Evolutionary conservation across 345 rosid genomes (phyloP).

Genomic region (Brassica cretica): DNA sequence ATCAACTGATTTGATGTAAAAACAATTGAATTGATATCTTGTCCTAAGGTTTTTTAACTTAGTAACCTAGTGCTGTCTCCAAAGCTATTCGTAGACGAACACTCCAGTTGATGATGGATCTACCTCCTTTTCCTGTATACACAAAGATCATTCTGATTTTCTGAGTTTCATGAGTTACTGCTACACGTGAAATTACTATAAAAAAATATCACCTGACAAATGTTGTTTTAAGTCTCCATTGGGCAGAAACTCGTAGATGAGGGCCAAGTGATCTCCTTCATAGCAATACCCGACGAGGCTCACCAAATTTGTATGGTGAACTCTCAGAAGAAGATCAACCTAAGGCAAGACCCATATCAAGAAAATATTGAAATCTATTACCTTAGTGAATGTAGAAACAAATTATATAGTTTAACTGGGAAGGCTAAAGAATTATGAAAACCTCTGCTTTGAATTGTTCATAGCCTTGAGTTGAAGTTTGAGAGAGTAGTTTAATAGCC

Average conservation of each 20-base stretch:
- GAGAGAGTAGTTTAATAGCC: constrained; percentile 53
- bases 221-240: constrained; percentile 42
- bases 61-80: constrained; percentile 51
- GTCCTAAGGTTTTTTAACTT: neutral
- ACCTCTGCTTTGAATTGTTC: constrained; percentile 53
- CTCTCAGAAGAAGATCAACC: constrained; percentile 48
- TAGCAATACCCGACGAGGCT: constrained; percentile 49
- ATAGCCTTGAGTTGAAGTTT: constrained; percentile 41
- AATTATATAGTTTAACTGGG: neutral
- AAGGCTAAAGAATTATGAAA: neutral
- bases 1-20: neutral
- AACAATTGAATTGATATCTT: neutral
- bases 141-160: neutral
- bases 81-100: constrained; percentile 43
- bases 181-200: neutral
- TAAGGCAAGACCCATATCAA: neutral
- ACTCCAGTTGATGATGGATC: constrained; percentile 39
- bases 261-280: constrained; percentile 40
- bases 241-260: constrained; percentile 50
- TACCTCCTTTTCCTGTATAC: constrained; percentile 16
- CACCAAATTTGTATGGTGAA: constrained; percentile 52
- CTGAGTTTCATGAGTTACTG: neutral
- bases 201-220: constrained; percentile 34
- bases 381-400: neutral
- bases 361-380: neutral